Conservation (phyloP, 768 basidiomycete genomes). For the Boletus sensibilis region DNA sequence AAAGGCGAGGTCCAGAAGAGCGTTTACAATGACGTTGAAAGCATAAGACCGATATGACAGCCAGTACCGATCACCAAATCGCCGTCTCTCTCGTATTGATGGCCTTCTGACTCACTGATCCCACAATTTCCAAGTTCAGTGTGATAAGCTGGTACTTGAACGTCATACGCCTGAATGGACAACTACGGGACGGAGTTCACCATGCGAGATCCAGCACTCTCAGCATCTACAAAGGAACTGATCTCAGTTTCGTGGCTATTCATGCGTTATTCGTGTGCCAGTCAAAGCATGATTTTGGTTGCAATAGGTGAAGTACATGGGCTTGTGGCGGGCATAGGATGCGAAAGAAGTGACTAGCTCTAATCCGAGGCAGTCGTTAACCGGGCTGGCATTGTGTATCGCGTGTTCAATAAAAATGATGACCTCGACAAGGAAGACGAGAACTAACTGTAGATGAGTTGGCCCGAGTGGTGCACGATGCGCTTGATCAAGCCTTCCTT, state of each 20-base stretch:
- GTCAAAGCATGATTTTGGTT: slow-evolving; percentile 32
- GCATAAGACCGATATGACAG: neutral
- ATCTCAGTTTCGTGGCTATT: neutral
- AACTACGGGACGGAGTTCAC: neutral
- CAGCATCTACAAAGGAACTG: neutral
- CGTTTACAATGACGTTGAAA: neutral
- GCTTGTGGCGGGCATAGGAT: slow-evolving; percentile 29
- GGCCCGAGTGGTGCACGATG: slow-evolving; percentile 92
- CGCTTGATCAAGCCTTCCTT: slow-evolving; percentile 93
- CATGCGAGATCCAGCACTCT: neutral
- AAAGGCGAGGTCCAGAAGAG: neutral
- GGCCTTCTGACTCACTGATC: neutral
- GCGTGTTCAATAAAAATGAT: slow-evolving; percentile 2
- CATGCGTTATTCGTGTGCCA: slow-evolving; percentile 9
- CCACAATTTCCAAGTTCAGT: neutral
- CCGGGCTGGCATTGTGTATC: slow-evolving; percentile 35
- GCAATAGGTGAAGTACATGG: slow-evolving; percentile 37
- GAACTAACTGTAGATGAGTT: slow-evolving; percentile 92
- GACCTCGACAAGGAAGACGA: neutral
- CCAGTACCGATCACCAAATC: neutral
- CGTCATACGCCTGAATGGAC: neutral
- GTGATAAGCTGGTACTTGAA: neutral
- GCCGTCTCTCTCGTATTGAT: neutral
- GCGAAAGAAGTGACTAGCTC: slow-evolving; percentile 20
- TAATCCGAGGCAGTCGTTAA: slow-evolving; percentile 43